A percentile compares a stretch with the other conserved stretches of the same genome.
These are phyloP conservation scores for Nematocida sp. DNA, from an alignment of 371 early-diverging fungal species.

Conservation along the genomic window DNA sequence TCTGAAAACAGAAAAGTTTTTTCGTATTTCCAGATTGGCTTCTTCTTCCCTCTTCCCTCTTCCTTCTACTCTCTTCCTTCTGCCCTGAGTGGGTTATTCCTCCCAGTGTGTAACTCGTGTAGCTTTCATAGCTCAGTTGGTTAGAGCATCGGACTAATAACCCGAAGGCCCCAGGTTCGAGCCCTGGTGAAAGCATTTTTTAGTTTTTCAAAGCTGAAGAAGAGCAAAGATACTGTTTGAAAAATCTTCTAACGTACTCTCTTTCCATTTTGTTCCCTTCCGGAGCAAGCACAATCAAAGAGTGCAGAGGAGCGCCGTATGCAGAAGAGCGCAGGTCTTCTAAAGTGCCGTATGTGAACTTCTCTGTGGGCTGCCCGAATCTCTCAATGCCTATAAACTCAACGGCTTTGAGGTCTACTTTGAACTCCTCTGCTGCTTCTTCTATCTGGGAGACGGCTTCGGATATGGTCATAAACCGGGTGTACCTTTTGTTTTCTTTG, in stretches of 20 bases:
- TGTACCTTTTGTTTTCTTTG: constrained; percentile 34
- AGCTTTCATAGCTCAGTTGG: constrained; percentile 57
- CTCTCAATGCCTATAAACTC: constrained; percentile 83
- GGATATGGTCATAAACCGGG: constrained; percentile 87
- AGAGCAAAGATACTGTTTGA: not conserved
- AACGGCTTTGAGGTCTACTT: constrained; percentile 65
- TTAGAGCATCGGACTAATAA: constrained; percentile 57
- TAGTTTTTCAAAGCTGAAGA: constrained; percentile 2
- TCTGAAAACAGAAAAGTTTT: constrained; percentile 14
- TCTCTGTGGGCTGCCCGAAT: constrained; percentile 75
- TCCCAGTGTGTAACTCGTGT: not conserved
- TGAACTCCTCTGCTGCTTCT: constrained; percentile 70
- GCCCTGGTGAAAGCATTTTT: constrained; percentile 56
- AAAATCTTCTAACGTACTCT: constrained; percentile 64
- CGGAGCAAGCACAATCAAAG: constrained; percentile 77
- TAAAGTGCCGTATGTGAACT: constrained; percentile 76
- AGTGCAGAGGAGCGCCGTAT: constrained; percentile 91
- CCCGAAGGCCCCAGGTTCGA: constrained; percentile 57
- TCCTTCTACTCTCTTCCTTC: not conserved
- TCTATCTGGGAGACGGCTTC: constrained; percentile 81
- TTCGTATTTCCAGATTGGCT: not conserved
- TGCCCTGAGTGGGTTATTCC: not conserved
- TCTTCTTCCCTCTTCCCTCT: not conserved
- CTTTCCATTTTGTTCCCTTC: constrained; percentile 85
- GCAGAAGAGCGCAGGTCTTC: constrained; percentile 68